Evolutionary conservation across 2,329 filamentous ascomycete species (phyloP).

Genomic region (Ceratocystis ficicola): DNA sequence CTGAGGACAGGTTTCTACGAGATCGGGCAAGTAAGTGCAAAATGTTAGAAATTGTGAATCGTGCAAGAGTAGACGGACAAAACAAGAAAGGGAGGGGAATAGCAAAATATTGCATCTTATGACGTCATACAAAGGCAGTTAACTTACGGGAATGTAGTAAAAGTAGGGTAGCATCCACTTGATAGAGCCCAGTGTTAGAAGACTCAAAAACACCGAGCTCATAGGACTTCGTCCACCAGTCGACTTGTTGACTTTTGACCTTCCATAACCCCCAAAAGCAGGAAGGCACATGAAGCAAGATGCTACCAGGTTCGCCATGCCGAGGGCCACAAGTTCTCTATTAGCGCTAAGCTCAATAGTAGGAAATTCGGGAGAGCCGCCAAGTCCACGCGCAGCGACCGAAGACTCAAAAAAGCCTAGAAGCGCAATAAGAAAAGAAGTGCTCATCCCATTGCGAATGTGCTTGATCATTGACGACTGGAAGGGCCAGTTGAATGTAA

Average conservation of each 20-base stretch:
- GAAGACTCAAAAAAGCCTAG: conserved; percentile 98
- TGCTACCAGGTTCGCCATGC: conserved; percentile 79
- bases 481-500: conserved; percentile 80
- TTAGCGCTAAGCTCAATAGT: conserved; percentile 80
- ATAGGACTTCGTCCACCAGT: conserved; percentile 89
- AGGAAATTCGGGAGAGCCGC: conserved; percentile 55
- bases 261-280: conserved; percentile 88
- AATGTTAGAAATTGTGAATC: background rate
- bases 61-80: conserved; percentile 13
- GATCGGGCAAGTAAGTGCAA: background rate
- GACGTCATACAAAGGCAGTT: background rate
- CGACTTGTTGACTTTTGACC: conserved; percentile 87
- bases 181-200: conserved; percentile 71
- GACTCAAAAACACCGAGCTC: conserved; percentile 75
- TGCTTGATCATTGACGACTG: conserved; percentile 63
- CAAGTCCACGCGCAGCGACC: conserved; percentile 84
- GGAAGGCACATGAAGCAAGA: conserved; percentile 87
- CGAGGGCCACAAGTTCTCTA: conserved; percentile 81
- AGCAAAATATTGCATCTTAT: too few species aligned
- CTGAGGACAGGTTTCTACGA: conserved; percentile 78
- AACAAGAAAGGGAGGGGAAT: background rate
- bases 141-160: conserved; percentile 81
- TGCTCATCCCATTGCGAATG: conserved; percentile 75
- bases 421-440: conserved; percentile 82
- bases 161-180: conserved; percentile 79